Evolutionary conservation across 2,329 filamentous ascomycete genomes (phyloP), one percentile per base, ranked within the genome.

Genomic region (Ceratocystis alfenasii): DNA sequence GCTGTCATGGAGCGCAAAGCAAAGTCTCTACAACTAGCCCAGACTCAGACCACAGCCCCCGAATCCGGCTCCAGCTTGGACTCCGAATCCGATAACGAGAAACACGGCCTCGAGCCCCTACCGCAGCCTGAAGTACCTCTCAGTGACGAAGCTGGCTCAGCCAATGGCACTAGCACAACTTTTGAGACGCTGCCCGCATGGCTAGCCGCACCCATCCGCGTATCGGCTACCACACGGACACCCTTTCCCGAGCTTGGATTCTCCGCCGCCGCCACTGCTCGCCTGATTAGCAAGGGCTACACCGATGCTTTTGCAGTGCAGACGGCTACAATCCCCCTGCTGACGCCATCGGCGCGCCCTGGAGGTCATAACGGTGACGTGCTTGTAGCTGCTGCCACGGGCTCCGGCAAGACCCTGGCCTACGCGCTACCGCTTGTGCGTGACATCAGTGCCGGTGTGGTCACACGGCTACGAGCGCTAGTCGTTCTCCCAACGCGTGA

Each of bases 391-490:
- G 94, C 95, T 0, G 89, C 93, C 1, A 99, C 94, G 0, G 94
- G 94, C 7, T 97, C 94, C 0, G 94, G 94, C 66, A 99, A 99
- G 74, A 99, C 94, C 0, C 75, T 99, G 17, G 88, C 93, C 0
- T 99, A 99, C 72, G 84, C 93, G 0, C 78, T 99, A 2, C 94
- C 94, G 0, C 85, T 99, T 67, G 82, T 95, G 3, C 84, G 90
- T 59, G 86, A 87, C 63, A 78, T 99, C 62, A 86, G 87, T 69
- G 79, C 82, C 41, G 81, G 82, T 15, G 77, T 77, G 25, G 80
- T 85, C 10, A 88, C 87, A 0, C 83, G 83, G 65, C 76, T 99
- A 7, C 83, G 89, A 48, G 92, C 87, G 0, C 75, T 99, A 0
- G 84, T 99, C 60, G 87, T 99, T 0, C 85, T 99, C 10, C 94